phyloP scores from a whole-genome alignment of 2,329 filamentous ascomycete genomes.

The Xylaria sp. region DNA sequence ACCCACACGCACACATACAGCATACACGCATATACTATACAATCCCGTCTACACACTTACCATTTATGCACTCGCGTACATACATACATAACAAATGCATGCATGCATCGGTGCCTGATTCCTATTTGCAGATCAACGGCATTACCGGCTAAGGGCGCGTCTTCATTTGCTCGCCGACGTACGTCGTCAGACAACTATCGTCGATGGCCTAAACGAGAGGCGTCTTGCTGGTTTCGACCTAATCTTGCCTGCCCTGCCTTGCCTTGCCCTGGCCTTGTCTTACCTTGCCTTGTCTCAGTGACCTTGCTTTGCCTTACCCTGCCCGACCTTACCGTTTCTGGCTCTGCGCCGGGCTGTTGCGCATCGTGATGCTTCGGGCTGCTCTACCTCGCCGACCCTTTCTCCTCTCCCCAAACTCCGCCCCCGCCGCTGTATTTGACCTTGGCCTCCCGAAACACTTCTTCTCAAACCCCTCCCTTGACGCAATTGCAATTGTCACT shows the following conservation, averaged over 20 bases:
- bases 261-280: background rate
- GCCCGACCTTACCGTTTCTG: background rate
- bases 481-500: background rate
- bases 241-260: background rate
- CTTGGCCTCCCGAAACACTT: constrained; percentile 10
- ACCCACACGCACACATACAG: too few relatives aligned
- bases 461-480: background rate
- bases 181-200: constrained; percentile 20
- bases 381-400: constrained; percentile 9
- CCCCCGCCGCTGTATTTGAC: background rate
- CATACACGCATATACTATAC: background rate
- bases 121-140: constrained; percentile 29
- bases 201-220: background rate
- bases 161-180: constrained; percentile 20
- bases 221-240: background rate
- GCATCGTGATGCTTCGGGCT: constrained; percentile 28
- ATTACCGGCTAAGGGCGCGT: constrained; percentile 12
- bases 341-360: background rate
- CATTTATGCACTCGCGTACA: background rate
- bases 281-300: background rate
- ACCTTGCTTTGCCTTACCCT: background rate
- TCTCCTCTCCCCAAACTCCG: background rate
- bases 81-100: too few relatives aligned
- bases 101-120: constrained; percentile 10
- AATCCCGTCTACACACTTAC: background rate